Evolutionary conservation across 306 rosid genomes (phyloP).

Genomic region (Styphnolobium japonicum): DNA sequence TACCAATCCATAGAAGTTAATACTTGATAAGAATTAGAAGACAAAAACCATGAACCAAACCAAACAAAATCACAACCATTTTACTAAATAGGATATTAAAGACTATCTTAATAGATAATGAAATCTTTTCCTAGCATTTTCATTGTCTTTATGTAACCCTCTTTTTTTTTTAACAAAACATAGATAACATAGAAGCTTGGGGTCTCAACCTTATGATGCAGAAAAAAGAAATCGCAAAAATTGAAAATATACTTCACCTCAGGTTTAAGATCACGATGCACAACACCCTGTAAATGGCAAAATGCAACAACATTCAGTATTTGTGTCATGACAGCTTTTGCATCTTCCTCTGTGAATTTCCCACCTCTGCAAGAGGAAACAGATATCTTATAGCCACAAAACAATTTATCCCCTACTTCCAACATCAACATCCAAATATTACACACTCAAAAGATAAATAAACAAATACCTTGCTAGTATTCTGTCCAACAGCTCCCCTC

Average conservation of each 20-base stretch:
- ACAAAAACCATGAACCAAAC: background rate
- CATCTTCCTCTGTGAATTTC: constrained; percentile 90
- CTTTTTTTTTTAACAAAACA: background rate
- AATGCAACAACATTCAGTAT: constrained; percentile 81
- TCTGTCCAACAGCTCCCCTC: constrained; percentile 96
- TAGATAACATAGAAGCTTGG: background rate
- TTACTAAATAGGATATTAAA: background rate
- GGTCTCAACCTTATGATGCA: background rate
- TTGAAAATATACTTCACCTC: constrained; percentile 54
- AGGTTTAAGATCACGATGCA: constrained; percentile 95
- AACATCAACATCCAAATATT: background rate
- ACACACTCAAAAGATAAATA: background rate
- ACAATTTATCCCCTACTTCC: background rate
- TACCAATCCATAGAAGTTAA: constrained; percentile 26
- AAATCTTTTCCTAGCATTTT: background rate
- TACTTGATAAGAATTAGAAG: constrained; percentile 5
- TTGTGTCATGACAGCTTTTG: constrained; percentile 72
- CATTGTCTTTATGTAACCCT: background rate
- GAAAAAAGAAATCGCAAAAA: background rate
- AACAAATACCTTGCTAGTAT: constrained; percentile 73
- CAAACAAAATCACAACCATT: constrained; percentile 8
- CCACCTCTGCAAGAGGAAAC: constrained; percentile 72
- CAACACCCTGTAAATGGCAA: constrained; percentile 96
- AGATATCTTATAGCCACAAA: constrained; percentile 10
- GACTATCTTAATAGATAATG: background rate